Base-by-base conservation (phyloP, 495 filamentous ascomycete species). In the Amphirosellinia nigrospora region DNA sequence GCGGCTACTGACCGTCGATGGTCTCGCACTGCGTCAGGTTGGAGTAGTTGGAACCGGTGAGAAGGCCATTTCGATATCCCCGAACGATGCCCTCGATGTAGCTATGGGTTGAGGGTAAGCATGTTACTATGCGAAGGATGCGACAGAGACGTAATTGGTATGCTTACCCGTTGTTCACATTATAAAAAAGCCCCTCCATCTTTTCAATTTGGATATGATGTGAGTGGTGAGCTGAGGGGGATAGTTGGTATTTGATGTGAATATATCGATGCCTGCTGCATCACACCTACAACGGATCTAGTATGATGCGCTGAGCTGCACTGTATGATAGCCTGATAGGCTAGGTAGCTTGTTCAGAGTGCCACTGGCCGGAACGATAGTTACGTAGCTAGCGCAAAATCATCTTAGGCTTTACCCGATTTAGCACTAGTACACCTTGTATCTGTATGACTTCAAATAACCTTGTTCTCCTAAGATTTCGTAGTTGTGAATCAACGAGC, bases 1-100 rank as follows among this genome's bases (percentile, higher is more conserved):
- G 45, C 8, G 50, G 43, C 38, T 15, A 70, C 86, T 72, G 85
- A 95, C 96, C 96, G 83, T 99, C 96, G 73, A 99, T 95, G 59
- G 90, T 97, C 82, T 99, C 96, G 89, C 96, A 99, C 89, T 99
- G 96, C 71, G 90, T 96, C 80, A 99, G 85, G 86, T 98, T 98
- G 81, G 85, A 88, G 84, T 99, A 99, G 86, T 95, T 96, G 81
- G 93, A 88, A 82, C 90, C 82, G 66, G 90, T 98, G 74, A 99
- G 88, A 71, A 99, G 91, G 74, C 88, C 88, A 82, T 99, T 98
- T 78, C 95, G 92, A 84, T 98, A 98, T 63, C 96, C 96, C 74
- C 96, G 91, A 70, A 98, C 93, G 79, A 99, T 91, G 80, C 96
- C 96, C 81, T 99, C 96, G 78, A 98, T 90, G 82, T 95, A 98